A percentile compares a stretch with the other conserved stretches of the same genome.
phyloP scores from a whole-genome alignment of 179 eudicot genomes.

The Silene coronaria region DNA sequence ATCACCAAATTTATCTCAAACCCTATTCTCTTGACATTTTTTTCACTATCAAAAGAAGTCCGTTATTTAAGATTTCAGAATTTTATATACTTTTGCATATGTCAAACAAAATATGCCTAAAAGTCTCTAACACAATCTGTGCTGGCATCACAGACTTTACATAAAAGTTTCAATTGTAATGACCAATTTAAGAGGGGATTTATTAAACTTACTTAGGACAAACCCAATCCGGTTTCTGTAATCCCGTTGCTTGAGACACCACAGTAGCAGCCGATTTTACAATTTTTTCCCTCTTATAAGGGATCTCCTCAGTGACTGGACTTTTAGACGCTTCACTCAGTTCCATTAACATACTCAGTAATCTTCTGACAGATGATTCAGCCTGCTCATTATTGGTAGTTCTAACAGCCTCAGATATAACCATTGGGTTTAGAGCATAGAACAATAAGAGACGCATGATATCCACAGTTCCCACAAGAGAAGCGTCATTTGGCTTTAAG shows the following conservation, averaged over 20 bases:
- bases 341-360: slow-evolving; percentile 54
- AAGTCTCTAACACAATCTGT: not conserved
- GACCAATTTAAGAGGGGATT: not conserved
- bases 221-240: slow-evolving; percentile 56
- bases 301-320: slow-evolving; percentile 29
- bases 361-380: slow-evolving; percentile 62
- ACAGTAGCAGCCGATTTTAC: slow-evolving; percentile 11
- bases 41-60: too few species aligned
- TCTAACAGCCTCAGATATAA: slow-evolving; percentile 40
- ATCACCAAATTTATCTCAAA: not conserved
- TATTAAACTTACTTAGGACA: slow-evolving; percentile 56
- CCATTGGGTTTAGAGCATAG: slow-evolving; percentile 64
- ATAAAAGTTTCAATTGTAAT: not conserved
- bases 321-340: slow-evolving; percentile 43
- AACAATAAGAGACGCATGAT: slow-evolving; percentile 68
- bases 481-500: slow-evolving; percentile 48
- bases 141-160: not conserved
- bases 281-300: slow-evolving; percentile 28
- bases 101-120: not conserved
- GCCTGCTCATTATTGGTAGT: slow-evolving; percentile 40
- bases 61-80: not conserved
- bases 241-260: slow-evolving; percentile 32
- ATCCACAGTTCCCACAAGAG: slow-evolving; percentile 74
- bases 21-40: not conserved
- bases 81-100: not conserved